Evolutionary conservation across 116 monocot species (phyloP).

Genomic region (Cymodocea nodosa): DNA sequence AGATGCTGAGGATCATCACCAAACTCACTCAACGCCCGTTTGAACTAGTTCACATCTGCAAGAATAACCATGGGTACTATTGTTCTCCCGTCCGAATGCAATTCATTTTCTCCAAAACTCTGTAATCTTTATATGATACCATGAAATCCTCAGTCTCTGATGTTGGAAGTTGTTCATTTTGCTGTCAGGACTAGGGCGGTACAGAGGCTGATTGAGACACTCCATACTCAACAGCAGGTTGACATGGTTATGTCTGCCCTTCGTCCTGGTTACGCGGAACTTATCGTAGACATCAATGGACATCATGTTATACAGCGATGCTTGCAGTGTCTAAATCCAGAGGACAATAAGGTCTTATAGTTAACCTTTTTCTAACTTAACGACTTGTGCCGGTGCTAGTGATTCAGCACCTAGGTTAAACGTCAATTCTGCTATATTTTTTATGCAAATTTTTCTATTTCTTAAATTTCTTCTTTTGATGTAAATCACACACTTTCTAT

Average conservation of each 20-base stretch:
- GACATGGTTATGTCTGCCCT: conserved; percentile 25
- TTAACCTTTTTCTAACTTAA: not conserved
- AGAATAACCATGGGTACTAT: conserved; percentile 43
- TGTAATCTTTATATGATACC: no score
- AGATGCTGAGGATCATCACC: conserved; percentile 21
- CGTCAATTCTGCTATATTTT: not conserved
- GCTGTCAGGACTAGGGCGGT: conserved; percentile 62
- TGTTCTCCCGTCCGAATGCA: not conserved
- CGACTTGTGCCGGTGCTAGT: not conserved
- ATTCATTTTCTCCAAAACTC: no score
- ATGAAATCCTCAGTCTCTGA: not conserved
- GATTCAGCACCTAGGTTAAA: not conserved
- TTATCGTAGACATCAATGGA: conserved; percentile 49
- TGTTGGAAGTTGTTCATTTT: not conserved
- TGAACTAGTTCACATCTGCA: conserved; percentile 30
- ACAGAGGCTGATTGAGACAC: conserved; percentile 65
- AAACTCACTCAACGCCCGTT: conserved; percentile 23
- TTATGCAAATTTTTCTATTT: not conserved
- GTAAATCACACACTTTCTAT: no score
- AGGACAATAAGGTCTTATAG: conserved; percentile 42
- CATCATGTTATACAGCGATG: conserved; percentile 66
- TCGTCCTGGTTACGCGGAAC: conserved; percentile 27
- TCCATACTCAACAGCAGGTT: conserved; percentile 37
- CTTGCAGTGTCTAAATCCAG: conserved; percentile 25
- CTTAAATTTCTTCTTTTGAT: no score